Evolutionary conservation across 352 stramenopile species (phyloP).

Genomic region (Phytopythium mirpurense): DNA sequence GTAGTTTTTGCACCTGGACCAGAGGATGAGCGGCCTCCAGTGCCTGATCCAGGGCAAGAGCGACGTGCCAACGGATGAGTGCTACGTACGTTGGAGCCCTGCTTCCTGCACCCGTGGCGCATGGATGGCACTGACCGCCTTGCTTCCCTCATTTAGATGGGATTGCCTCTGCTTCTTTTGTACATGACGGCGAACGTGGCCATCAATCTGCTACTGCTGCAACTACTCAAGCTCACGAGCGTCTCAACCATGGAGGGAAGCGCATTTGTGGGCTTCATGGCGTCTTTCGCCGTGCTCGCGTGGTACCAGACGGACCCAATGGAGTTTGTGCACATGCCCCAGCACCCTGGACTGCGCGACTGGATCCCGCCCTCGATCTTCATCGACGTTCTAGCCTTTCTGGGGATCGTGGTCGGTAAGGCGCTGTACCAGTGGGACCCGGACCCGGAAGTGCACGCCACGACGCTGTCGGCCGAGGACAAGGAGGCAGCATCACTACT

Average conservation of each 20-base stretch:
- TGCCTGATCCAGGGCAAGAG: conserved; percentile 75
- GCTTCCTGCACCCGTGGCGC: too few relatives aligned
- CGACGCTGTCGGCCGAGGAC: conserved; percentile 76
- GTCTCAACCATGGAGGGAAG: conserved; percentile 72
- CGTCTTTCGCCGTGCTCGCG: conserved; percentile 65
- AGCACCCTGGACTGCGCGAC: conserved; percentile 47
- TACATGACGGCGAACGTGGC: conserved; percentile 79
- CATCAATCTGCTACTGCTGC: conserved; percentile 68
- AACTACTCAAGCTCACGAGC: conserved; percentile 72
- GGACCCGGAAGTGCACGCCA: conserved; percentile 72
- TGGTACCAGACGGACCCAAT: conserved; percentile 76
- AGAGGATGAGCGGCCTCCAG: conserved; percentile 74
- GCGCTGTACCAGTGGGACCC: conserved; percentile 79
- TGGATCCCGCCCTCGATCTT: conserved; percentile 73
- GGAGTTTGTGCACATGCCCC: conserved; percentile 57
- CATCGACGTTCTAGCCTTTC: conserved; percentile 66
- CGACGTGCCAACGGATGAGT: conserved; percentile 64
- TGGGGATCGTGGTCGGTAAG: conserved; percentile 62
- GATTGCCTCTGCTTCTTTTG: conserved; percentile 56
- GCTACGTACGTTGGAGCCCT: conserved; percentile 71
- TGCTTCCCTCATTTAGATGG: conserved; percentile 34
- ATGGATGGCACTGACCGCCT: background rate
- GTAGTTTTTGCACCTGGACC: conserved; percentile 58
- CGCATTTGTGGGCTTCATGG: conserved; percentile 65
- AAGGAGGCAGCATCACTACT: conserved; percentile 80